A percentile compares a stretch with the other conserved stretches of the same genome.
Conservation (phyloP, 1,139 yeast species). For the Hansenula sp. region DNA sequence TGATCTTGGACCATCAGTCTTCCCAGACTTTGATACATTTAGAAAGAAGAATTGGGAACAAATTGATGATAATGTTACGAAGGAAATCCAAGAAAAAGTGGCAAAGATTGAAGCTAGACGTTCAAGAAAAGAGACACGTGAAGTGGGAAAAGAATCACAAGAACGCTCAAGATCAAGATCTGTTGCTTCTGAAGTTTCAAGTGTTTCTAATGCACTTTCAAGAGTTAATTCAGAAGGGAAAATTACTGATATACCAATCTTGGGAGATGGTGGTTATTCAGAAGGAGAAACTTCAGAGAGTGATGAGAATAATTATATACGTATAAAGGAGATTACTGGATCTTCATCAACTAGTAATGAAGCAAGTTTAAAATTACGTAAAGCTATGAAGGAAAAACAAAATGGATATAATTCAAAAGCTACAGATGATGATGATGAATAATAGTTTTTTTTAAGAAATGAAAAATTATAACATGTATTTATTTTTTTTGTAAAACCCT, state of each 20-base stretch:
- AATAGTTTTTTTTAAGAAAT: background rate
- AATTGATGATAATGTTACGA: constrained; percentile 2
- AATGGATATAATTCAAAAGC: background rate
- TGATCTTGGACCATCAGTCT: constrained; percentile 58
- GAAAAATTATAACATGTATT: too few relatives aligned
- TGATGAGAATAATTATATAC: constrained; percentile 5
- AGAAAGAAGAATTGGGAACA: background rate
- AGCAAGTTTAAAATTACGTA: constrained; percentile 14
- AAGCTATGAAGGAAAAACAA: constrained; percentile 11
- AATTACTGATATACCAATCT: constrained; percentile 31
- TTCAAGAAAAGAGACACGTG: constrained; percentile 1
- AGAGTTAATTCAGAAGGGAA: constrained; percentile 34
- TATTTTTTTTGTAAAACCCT: background rate
- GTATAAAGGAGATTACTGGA: constrained; percentile 5
- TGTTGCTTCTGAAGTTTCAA: constrained; percentile 21
- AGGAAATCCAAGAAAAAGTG: constrained; percentile 3
- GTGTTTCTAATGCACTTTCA: constrained; percentile 28
- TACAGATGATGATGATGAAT: background rate
- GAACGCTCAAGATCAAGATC: constrained; percentile 24
- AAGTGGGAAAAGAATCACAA: background rate
- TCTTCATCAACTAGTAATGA: constrained; percentile 3
- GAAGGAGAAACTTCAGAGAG: background rate
- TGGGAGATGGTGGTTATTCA: constrained; percentile 25
- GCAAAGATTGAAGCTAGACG: constrained; percentile 2
- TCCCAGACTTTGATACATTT: constrained; percentile 42